These are phyloP conservation scores for Anthoceros angustus DNA, from an alignment of 225 moss, liverwort and hornwort species.

Conservation along the genomic window DNA sequence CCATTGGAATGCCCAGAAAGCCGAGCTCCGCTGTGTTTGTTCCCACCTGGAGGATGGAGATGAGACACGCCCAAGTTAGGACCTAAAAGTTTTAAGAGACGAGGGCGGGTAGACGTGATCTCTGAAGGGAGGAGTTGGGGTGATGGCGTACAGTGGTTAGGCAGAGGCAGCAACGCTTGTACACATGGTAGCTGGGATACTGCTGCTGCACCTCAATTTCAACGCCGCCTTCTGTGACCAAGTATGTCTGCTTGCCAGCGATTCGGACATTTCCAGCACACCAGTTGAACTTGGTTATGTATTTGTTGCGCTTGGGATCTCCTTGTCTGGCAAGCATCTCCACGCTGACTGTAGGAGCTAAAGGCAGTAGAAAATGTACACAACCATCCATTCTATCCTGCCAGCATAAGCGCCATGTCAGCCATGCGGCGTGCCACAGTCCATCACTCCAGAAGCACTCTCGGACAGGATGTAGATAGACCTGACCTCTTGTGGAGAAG, in stretches of 20 bases:
- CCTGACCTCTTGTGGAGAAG: constrained; percentile 26
- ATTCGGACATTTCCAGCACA: constrained; percentile 26
- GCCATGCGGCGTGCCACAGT: constrained; percentile 3
- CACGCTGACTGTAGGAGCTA: constrained; percentile 60
- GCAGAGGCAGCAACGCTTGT: constrained; percentile 48
- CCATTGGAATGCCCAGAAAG: constrained; percentile 70
- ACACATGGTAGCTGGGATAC: constrained; percentile 56
- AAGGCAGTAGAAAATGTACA: constrained; percentile 63
- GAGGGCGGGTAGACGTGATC: not conserved
- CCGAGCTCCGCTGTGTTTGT: constrained; percentile 88
- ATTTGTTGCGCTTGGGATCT: constrained; percentile 32
- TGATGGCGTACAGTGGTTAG: constrained; percentile 42
- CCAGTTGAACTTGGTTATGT: constrained; percentile 57
- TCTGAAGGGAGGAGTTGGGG: constrained; percentile 6
- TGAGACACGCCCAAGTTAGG: not conserved
- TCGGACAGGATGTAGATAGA: too few relatives aligned
- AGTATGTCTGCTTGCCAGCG: constrained; percentile 9
- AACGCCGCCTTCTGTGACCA: constrained; percentile 50
- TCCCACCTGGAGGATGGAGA: constrained; percentile 37
- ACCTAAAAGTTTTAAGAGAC: too few relatives aligned
- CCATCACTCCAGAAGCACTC: too few relatives aligned
- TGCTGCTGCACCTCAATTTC: constrained; percentile 54
- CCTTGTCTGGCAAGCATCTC: constrained; percentile 39
- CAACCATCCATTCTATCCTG: constrained; percentile 63
- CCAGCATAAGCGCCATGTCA: constrained; percentile 26